Conservation (phyloP, 441 rosid species). For the Adansonia gregorii region DNA sequence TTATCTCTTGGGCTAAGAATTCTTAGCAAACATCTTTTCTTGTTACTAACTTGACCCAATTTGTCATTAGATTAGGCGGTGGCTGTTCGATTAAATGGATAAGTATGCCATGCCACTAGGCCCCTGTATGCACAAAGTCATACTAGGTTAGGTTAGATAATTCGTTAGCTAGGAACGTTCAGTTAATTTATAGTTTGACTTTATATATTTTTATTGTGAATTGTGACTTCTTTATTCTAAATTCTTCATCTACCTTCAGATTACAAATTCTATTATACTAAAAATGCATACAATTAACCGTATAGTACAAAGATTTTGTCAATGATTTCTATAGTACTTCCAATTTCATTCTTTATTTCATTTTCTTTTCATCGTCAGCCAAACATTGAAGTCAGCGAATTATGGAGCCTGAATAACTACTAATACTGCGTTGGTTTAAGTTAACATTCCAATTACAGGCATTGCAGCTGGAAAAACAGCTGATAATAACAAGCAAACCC, state of each 20-base stretch:
- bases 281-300: too few relatives aligned
- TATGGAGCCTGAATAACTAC: neutral
- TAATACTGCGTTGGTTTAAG: too few relatives aligned
- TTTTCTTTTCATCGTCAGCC: neutral
- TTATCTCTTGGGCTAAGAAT: neutral
- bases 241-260: too few relatives aligned
- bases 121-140: neutral
- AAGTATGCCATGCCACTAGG: neutral
- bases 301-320: neutral
- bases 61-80: neutral
- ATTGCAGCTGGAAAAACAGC: conserved; percentile 11
- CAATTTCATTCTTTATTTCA: neutral
- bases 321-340: neutral
- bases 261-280: too few relatives aligned
- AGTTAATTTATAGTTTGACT: too few relatives aligned
- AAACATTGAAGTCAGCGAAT: neutral
- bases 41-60: neutral
- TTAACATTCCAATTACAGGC: neutral
- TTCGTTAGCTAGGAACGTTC: too few relatives aligned
- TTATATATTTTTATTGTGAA: too few relatives aligned
- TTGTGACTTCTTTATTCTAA: too few relatives aligned
- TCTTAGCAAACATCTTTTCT: neutral
- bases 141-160: neutral
- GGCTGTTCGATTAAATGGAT: neutral
- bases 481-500: neutral